Percentiles rank a stretch among this genome's conserved stretches.
These are phyloP conservation scores for Quillaja saponaria DNA, from an alignment of 306 rosid genomes.

Conservation along the genomic window DNA sequence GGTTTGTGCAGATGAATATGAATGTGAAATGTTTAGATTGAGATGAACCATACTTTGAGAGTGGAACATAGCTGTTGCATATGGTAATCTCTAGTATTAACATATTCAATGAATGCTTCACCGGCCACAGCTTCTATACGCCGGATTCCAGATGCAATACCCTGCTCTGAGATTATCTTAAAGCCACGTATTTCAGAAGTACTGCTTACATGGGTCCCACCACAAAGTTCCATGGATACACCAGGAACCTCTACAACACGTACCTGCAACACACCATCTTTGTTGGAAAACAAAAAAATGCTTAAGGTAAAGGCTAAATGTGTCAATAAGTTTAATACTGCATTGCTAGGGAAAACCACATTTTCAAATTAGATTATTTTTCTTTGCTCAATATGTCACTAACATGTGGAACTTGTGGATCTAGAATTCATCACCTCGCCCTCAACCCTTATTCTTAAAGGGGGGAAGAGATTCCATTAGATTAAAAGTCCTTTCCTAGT, in stretches of 20 bases:
- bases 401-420: constrained; percentile 10
- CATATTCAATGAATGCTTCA: no score
- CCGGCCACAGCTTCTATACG: constrained; percentile 98
- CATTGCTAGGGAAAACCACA: background rate
- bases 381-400: background rate
- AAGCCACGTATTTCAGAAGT: constrained; percentile 95
- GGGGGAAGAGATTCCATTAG: no score
- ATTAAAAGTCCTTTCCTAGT: no score
- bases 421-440: no score
- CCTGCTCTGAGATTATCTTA: constrained; percentile 90
- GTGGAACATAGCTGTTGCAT: no score
- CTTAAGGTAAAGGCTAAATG: background rate
- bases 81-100: no score
- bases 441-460: no score
- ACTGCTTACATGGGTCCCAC: constrained; percentile 88
- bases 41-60: no score
- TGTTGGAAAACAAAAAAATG: constrained; percentile 7
- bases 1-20: no score
- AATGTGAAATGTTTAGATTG: no score
- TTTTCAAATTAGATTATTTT: no score
- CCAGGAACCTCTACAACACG: constrained; percentile 97
- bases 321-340: background rate
- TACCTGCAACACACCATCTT: constrained; percentile 59
- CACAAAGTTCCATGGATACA: constrained; percentile 96
- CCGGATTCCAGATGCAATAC: constrained; percentile 90